Evolutionary conservation across 2,329 filamentous ascomycete genomes (phyloP), one percentile per base, ranked within the genome.

Genomic region (Stachybotrys chartarum): DNA sequence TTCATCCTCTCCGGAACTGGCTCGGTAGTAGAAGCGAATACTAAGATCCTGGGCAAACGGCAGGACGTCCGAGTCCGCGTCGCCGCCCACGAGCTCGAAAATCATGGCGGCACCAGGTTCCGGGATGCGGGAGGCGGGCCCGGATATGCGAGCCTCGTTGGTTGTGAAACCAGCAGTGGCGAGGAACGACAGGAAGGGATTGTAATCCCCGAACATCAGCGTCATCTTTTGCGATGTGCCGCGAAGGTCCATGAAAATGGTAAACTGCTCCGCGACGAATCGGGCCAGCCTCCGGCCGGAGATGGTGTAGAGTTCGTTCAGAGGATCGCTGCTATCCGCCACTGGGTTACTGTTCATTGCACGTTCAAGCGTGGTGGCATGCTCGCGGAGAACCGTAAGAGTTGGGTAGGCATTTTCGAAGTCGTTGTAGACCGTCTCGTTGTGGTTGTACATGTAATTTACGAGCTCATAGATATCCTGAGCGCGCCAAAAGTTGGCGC

Each of bases 31-130:
- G 64, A 85, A 82, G n/a, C 82, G 77, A 5, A 85, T 76, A 55
- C 69, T 74, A 16, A 84, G 68, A 18, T 78, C 71, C 10, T 71
- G 18, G 12, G 32, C 32, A 7, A 24, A 17, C 6, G 50, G 50
- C 5, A 52, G 32, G 7, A 10, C 18, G 48, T 56, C 55, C 6
- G 61, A 54, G 4, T 59, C 48, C 18, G 68, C 56, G 16, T 68
- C 59, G n/a, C 17, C 18, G 11, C 69, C 68, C 39, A 75, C 68
- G 17, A 85, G 68, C 72, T 96, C 91, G 66, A 94, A 91, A 0
- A 82, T 75, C 79, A 96, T 86, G 46, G 83, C 80, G 1, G 85
- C 86, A 0, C 90, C 91, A 44, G 91, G 90, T 60, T 86, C 79
- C 0, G 88, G 85, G 14, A 84, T 56, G 2, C 57, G 59, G 4